These are phyloP conservation scores for Serendipita sp. DNA, from an alignment of 768 basidiomycete genomes.

Conservation along the genomic window DNA sequence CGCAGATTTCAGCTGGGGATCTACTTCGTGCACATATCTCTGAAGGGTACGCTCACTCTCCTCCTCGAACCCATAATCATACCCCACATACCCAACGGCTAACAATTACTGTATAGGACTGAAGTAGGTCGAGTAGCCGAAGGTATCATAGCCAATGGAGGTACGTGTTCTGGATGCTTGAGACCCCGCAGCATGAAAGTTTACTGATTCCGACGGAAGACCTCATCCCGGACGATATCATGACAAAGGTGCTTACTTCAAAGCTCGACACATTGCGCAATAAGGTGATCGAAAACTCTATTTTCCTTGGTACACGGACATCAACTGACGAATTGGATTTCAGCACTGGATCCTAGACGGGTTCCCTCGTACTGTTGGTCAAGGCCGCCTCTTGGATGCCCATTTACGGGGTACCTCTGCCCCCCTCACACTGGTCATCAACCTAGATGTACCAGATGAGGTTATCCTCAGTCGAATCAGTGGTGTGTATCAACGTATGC, in stretches of 20 bases:
- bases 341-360: constrained; percentile 90
- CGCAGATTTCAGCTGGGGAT: constrained; percentile 70
- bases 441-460: constrained; percentile 76
- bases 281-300: constrained; percentile 31
- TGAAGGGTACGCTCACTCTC: constrained; percentile 29
- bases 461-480: constrained; percentile 75
- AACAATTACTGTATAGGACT: constrained; percentile 26
- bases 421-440: constrained; percentile 66
- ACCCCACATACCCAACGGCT: background rate
- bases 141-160: constrained; percentile 62
- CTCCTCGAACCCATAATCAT: background rate
- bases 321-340: background rate
- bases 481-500: constrained; percentile 13
- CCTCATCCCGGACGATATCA: constrained; percentile 61
- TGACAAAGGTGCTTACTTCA: constrained; percentile 59
- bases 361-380: constrained; percentile 77
- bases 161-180: constrained; percentile 11
- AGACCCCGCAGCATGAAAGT: too few species aligned
- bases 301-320: background rate
- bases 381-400: constrained; percentile 61
- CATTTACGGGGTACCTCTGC: constrained; percentile 47
- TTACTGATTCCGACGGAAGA: constrained; percentile 12
- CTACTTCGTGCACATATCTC: constrained; percentile 69
- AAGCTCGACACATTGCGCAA: constrained; percentile 51
- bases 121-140: constrained; percentile 60